These are phyloP conservation scores for Termitomyces sp. DNA, from an alignment of 768 basidiomycete species.

Conservation along the genomic window DNA sequence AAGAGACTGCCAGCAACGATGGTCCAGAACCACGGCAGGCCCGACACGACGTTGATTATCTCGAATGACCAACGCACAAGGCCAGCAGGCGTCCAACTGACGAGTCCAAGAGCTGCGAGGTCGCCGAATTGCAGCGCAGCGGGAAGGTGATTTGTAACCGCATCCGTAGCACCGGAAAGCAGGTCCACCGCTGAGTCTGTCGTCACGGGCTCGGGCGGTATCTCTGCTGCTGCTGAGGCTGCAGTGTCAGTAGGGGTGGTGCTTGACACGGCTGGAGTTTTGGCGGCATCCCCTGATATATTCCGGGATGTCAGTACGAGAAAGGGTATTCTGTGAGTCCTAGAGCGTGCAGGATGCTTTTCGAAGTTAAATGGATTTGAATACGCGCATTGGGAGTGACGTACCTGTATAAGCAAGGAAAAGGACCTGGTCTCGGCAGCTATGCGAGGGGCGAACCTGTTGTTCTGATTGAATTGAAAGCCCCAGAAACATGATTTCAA, in stretches of 20 bases:
- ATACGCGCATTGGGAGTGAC: conserved; percentile 1
- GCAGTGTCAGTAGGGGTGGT: conserved; percentile 1
- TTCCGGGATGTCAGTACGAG: conserved; percentile 9
- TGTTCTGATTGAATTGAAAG: not conserved
- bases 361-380: conserved; percentile 4
- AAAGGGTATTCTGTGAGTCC: conserved; percentile 2
- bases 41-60: conserved; percentile 59
- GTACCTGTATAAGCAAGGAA: conserved; percentile 17
- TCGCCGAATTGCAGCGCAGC: conserved; percentile 66
- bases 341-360: conserved; percentile 11
- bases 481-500: not conserved
- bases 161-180: conserved; percentile 15
- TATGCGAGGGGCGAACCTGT: conserved; percentile 11
- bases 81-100: conserved; percentile 61
- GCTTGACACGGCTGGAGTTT: conserved; percentile 8
- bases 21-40: conserved; percentile 81
- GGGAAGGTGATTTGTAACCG: conserved; percentile 22
- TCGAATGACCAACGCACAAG: conserved; percentile 61
- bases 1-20: conserved; percentile 61
- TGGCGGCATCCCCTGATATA: conserved; percentile 13
- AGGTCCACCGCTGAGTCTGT: conserved; percentile 5
- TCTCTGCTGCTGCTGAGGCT: not conserved
- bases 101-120: conserved; percentile 61
- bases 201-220: not conserved
- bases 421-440: conserved; percentile 13